Evolutionary conservation across 208 protist genomes (phyloP), one percentile per base, ranked within the genome.

Genomic region (Crithidia fasciculata): DNA sequence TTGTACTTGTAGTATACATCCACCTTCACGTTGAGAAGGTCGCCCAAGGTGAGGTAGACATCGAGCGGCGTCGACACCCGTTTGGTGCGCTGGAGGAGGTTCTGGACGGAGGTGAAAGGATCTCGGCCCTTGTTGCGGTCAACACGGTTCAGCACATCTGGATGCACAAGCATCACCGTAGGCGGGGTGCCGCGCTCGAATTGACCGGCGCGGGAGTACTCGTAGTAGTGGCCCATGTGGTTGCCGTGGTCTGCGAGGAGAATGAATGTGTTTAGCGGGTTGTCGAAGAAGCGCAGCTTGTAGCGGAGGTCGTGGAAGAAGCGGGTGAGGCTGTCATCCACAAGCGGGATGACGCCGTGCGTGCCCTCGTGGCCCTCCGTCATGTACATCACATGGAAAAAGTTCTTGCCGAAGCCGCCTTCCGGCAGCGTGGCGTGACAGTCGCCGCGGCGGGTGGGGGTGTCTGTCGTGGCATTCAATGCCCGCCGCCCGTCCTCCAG

Each of bases 141-240:
- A 5, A 91, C 65, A n/a, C 77, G 65, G 19, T 41, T 54, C 37
- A 93, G 39, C 61, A 88, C 60, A 19, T 85, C 69, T 8, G 79
- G 81, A 56, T 85, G 79, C 10, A 88, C 53, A 39, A 85, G 60
- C 58, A 82, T 69, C 39, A 87, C 28, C 41, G 76, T 61, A 2
- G 78, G 74, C 28, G 89, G 89, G 7, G 78, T 80, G 6, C 83
- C 81, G 28, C 82, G 79, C 71, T 94, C 89, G 9, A 91, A 75
- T 59, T 81, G n/a, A 4, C 89, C 89, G 2, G 86, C 81, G 53
- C 67, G 13, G 16, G 80, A 85, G 58, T 82, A 82, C 53, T 83
- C 85, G 53, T 73, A 82, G 71, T 94, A 91, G 59, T 68, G 82
- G 2, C 89, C 89, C 89, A 94, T 94, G 71, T 91, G 81, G 64